Conservation (phyloP, 129 eudicot genomes). For the Centrapalus pauciflorus region DNA sequence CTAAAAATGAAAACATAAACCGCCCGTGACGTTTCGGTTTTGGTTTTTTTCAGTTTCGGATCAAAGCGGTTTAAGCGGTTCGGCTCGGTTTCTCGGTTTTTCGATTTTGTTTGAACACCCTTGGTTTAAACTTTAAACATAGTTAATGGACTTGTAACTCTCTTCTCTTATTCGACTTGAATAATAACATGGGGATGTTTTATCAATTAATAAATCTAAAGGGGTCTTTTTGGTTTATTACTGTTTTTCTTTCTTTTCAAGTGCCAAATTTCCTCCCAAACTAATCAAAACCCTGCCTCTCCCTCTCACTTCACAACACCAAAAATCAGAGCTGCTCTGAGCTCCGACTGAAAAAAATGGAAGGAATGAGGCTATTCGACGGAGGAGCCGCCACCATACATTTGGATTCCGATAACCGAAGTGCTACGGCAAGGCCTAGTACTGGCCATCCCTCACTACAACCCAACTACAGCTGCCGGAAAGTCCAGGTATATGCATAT, state of each 20-base stretch:
- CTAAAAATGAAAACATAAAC: background rate
- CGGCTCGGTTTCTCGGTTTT: too few species aligned
- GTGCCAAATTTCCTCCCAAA: constrained; percentile 13
- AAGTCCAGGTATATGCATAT: constrained; percentile 29
- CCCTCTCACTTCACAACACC: constrained; percentile 17
- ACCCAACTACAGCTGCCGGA: constrained; percentile 30
- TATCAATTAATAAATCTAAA: constrained; percentile 5
- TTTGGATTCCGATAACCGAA: constrained; percentile 27
- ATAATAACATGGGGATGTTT: background rate
- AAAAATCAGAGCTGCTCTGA: constrained; percentile 20
- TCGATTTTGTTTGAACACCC: too few species aligned
- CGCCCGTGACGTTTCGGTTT: too few species aligned
- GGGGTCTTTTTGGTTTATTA: constrained; percentile 1
- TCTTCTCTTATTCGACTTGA: background rate
- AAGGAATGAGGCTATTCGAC: constrained; percentile 20
- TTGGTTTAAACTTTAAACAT: too few species aligned
- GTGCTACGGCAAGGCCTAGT: background rate
- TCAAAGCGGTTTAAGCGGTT: too few species aligned
- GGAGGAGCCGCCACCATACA: constrained; percentile 18
- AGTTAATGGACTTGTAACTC: background rate
- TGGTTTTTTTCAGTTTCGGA: too few species aligned
- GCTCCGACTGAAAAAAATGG: constrained; percentile 17
- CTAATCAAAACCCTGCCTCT: constrained; percentile 30
- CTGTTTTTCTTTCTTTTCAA: background rate
- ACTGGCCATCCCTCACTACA: constrained; percentile 24